phyloP scores from a whole-genome alignment of 2,329 filamentous ascomycete species.

The Aspergillus thermomutatus region DNA sequence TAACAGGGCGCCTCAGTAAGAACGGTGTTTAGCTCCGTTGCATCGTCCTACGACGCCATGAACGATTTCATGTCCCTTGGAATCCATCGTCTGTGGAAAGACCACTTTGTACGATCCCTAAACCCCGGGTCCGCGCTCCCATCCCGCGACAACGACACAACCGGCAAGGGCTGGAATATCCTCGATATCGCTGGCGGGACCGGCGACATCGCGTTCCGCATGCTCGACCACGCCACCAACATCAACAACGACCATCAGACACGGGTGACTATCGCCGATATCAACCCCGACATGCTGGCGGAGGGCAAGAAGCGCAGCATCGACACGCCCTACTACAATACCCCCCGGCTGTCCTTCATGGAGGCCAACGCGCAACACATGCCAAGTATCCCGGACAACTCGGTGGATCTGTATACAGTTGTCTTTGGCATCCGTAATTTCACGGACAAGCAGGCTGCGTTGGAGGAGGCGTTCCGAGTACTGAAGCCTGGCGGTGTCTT shows the following conservation, averaged over 20 bases:
- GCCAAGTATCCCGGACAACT: constrained; percentile 59
- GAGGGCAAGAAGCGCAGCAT: constrained; percentile 79
- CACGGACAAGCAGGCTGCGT: constrained; percentile 79
- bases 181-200: constrained; percentile 97
- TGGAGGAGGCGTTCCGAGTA: constrained; percentile 80
- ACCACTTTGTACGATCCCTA: constrained; percentile 88
- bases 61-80: constrained; percentile 99
- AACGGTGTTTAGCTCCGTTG: constrained; percentile 90
- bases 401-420: constrained; percentile 94
- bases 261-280: constrained; percentile 87
- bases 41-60: constrained; percentile 94
- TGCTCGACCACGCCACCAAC: constrained; percentile 81
- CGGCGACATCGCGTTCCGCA: constrained; percentile 94
- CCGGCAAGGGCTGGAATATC: constrained; percentile 63
- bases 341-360: constrained; percentile 64
- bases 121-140: constrained; percentile 68
- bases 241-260: constrained; percentile 77
- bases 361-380: constrained; percentile 87
- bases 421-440: constrained; percentile 98
- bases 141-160: constrained; percentile 25
- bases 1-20: constrained; percentile 55
- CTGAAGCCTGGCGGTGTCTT: constrained; percentile 94
- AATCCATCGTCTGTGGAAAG: constrained; percentile 95
- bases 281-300: constrained; percentile 90
- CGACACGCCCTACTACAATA: constrained; percentile 56